A percentile compares a stretch with the other conserved stretches of the same genome.
phyloP scores from a whole-genome alignment of 2,329 filamentous ascomycete genomes.

The Fusarium odoratissimum region DNA sequence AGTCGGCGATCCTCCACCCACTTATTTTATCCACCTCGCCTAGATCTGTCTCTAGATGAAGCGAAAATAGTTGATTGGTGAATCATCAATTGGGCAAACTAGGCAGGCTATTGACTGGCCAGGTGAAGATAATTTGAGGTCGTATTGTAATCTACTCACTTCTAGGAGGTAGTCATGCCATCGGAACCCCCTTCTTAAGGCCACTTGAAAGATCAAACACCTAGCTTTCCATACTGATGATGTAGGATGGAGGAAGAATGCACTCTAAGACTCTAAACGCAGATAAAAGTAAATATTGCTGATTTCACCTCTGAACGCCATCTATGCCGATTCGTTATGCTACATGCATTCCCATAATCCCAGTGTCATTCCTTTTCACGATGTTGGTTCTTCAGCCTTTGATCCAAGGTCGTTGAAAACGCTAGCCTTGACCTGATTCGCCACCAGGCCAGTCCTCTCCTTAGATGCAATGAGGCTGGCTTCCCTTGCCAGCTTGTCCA shows the following conservation, averaged over 20 bases:
- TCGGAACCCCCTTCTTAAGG: background rate
- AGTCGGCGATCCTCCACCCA: background rate
- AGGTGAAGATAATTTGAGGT: background rate
- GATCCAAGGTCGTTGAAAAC: slow-evolving; percentile 64
- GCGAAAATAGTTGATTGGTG: background rate
- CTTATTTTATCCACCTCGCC: slow-evolving; percentile 5
- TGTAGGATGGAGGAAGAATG: background rate
- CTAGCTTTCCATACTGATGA: background rate
- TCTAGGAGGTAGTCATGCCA: background rate
- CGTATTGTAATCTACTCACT: background rate
- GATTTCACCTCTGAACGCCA: slow-evolving; percentile 46
- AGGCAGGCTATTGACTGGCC: background rate
- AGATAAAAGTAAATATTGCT: slow-evolving; percentile 20
- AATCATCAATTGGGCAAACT: background rate
- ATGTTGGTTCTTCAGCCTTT: slow-evolving; percentile 25
- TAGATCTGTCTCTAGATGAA: background rate
- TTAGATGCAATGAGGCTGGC: slow-evolving; percentile 70
- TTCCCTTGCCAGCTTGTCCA: slow-evolving; percentile 71
- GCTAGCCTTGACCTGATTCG: slow-evolving; percentile 71
- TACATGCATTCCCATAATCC: slow-evolving; percentile 35
- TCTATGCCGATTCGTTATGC: slow-evolving; percentile 43
- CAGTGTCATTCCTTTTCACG: slow-evolving; percentile 25
- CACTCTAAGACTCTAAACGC: background rate
- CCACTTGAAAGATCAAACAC: background rate
- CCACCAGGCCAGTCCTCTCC: slow-evolving; percentile 72